Evolutionary conservation across 2,329 filamentous ascomycete species (phyloP), one percentile per base, ranked within the genome.

Genomic region (Akanthomyces uredinophilus): DNA sequence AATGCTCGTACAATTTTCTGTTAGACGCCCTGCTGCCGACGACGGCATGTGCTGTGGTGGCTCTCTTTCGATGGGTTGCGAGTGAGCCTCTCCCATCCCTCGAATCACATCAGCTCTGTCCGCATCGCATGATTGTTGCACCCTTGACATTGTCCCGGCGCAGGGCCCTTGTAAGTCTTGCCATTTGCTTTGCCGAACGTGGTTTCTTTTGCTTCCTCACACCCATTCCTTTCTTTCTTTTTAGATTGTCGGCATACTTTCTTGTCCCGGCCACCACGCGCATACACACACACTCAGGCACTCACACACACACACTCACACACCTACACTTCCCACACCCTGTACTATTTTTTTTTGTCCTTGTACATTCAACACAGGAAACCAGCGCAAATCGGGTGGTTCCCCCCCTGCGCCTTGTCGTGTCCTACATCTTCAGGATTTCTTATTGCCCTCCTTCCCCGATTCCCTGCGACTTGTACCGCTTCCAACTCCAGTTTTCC

Each of bases 401-500:
- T 22, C 24, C 47, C 46, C 24, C 47, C 47, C 47, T 32, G 44
- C 4, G 27, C 18, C 43, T 20, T 24, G 41, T 14, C 32, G 14
- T 27, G 20, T 27, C 22, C 13, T 54, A 54, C 51, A 54, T 29
- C 35, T 43, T 54, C 51, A 43, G 35, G n/a, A 43, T 44, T 41
- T 43, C 5, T 55, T 41, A 54, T 57, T 57, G 29, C 24, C 14
- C 43, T 57, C 43, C 54, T 57, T 47, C 18, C 18, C 54, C 29
- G 29, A 37, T 56, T 57, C 6, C 54, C n/a, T 49, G 43, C 18
- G 24, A 46, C 39, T 29, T 32, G 54, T 56, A 35, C 41, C 54
- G 27, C 43, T 13, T n/a, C 29, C 24, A 50, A 49, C 54, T 57
- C 54, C 54, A 57, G 20, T 57, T 57, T 49, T 57, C 18, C 29